Base-by-base conservation (phyloP, 164 flowering plant species). In the grape (Vitis vinifera) region DNA sequence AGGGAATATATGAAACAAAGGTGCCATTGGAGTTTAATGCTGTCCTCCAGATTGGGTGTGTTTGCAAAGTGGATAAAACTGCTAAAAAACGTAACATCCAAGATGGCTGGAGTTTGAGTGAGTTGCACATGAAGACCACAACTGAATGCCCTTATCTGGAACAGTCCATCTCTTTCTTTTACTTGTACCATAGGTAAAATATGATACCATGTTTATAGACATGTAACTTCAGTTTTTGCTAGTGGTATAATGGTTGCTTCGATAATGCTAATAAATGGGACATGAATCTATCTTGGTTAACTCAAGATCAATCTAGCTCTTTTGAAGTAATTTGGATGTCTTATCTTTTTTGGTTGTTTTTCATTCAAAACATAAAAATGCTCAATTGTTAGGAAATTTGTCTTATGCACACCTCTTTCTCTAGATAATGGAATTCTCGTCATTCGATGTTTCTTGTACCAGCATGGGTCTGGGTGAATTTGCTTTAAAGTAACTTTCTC, bases 41-140 rank as follows among this genome's bases (percentile, higher is more conserved):
- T 61, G 75, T 93, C 63, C 83, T 88, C 50, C 97, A 90, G 81
- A 84, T 91, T 75, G 99, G 99, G 13, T 93, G 98, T 73, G 99
- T 96, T 57, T 96, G 99, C 79, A 96, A 90, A 81, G 93, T 90
- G 61, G 97, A 93, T 66, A 89, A 85, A 76, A 50, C 87, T 51
- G 91, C 88, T 10, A 89, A 78, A 71, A 86, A 85, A 58, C 73
- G 91, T 65, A 90, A 75, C 79, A 51, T 76, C 9, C 90, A 88
- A 62, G 92, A 91, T 63, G 82, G 83, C 44, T 93, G 98, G 98
- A 81, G 71, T 75, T 73, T 96, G 67, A 77, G 73, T 77, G 99
- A 93, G 70, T 73, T 96, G 79, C 94, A 90, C 64, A 96, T 93
- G 98, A 96, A 91, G 81, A 96, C 99, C n/a, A 96, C 99, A 51